Base-by-base conservation (phyloP, 2,329 filamentous ascomycete genomes). In the Talaromyces sp. region DNA sequence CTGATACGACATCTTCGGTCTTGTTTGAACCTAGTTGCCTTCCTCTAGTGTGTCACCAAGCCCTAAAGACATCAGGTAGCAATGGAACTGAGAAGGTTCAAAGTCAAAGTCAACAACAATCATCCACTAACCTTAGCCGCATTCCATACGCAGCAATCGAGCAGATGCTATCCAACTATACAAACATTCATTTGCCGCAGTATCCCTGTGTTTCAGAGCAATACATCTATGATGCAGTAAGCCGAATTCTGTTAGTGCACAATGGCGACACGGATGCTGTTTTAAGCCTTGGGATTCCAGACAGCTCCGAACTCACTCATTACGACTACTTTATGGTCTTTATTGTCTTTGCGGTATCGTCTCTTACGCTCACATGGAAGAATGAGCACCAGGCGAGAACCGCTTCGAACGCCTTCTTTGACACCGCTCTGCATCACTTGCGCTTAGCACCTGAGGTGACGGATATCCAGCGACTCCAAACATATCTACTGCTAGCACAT, bases 121-220 rank as follows among this genome's bases (percentile, higher is more conserved):
- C 34, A 8, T 45, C 47, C 27, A 56, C 49, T 13, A 56, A 63
- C 34, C 34, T 63, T 11, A 38, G 61, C 19, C 49, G 31, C 49
- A 53, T 63, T 45, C 61, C 61, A 19, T 58, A 45, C 49, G 36
- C 61, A 27, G 61, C 61, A 31, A 63, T 63, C 13, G 47, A 63
- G 25, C 61, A 56, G n/a, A 63, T 63, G 61, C 36, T 63, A 22
- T 53, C 47, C 36, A 63, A 63, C 25, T 63, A 67, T 58, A 56
- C 61, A 27, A 56, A 63, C 8, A 63, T 63, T 45, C 61, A 63
- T 43, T 15, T 63, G 29, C 61, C 61, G 3, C 61, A 63, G 17
- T 63, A 67, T 56, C 66, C 66, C 34, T 67, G 64, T 29, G 64
- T 67, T 49, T 66, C 66, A 6, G 58, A 58, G 19, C 38, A 29